These are phyloP conservation scores for Mycena chlorophos DNA, from an alignment of 768 basidiomycete species.

Conservation along the genomic window DNA sequence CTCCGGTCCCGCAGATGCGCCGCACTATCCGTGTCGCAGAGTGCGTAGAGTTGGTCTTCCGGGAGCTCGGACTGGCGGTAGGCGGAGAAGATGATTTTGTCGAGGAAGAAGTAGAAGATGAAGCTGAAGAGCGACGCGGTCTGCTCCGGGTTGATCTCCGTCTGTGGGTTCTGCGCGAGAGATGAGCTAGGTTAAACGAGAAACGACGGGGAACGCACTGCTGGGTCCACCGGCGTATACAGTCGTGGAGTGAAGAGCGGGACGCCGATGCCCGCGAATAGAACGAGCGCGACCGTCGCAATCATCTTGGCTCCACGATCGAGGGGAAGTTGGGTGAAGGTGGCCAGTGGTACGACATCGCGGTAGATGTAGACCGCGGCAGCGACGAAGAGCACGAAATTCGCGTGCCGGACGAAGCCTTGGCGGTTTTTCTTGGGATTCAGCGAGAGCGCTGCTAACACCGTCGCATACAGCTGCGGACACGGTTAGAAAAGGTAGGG, in stretches of 20 bases:
- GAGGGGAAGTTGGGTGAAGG: slow-evolving; percentile 43
- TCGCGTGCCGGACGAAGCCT: slow-evolving; percentile 26
- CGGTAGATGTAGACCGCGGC: slow-evolving; percentile 52
- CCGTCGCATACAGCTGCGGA: slow-evolving; percentile 8
- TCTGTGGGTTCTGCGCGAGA: slow-evolving; percentile 31
- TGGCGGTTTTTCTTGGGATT: background rate
- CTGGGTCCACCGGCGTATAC: slow-evolving; percentile 55
- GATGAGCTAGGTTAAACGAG: background rate
- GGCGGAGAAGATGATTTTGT: slow-evolving; percentile 47
- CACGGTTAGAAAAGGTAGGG: background rate
- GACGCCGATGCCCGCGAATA: slow-evolving; percentile 44
- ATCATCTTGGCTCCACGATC: slow-evolving; percentile 40
- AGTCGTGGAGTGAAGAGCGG: slow-evolving; percentile 54
- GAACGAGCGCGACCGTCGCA: slow-evolving; percentile 51
- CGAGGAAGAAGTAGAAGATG: slow-evolving; percentile 54
- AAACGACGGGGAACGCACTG: slow-evolving; percentile 31
- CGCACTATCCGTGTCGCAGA: slow-evolving; percentile 56
- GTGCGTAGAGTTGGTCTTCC: slow-evolving; percentile 56
- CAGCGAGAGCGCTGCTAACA: background rate
- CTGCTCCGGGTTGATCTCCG: slow-evolving; percentile 45
- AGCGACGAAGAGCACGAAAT: slow-evolving; percentile 31
- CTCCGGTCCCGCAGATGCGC: slow-evolving; percentile 24
- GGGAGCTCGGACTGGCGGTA: slow-evolving; percentile 46
- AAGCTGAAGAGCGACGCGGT: slow-evolving; percentile 47
- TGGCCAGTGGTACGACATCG: slow-evolving; percentile 59